Evolutionary conservation across 352 stramenopile species (phyloP).

Genomic region (Saprolegnia diclina): DNA sequence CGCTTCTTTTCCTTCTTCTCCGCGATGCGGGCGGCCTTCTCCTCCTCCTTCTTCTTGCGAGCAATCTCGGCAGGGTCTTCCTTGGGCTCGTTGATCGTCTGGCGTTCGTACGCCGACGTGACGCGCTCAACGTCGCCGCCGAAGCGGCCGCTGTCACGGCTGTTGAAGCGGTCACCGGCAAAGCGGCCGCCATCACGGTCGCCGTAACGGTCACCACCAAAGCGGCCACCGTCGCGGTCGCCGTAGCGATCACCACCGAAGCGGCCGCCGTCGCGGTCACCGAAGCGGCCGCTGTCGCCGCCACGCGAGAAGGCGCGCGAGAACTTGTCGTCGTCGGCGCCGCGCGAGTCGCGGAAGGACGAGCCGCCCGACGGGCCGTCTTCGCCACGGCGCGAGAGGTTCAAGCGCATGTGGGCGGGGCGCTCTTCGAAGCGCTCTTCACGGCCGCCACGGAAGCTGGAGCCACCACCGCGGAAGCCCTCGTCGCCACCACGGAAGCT

Average conservation of each 20-base stretch:
- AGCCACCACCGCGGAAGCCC: constrained; percentile 31
- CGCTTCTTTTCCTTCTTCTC: constrained; percentile 51
- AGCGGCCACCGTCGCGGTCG: constrained; percentile 28
- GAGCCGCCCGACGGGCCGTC: constrained; percentile 26
- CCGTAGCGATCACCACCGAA: constrained; percentile 29
- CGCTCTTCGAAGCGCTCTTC: constrained; percentile 59
- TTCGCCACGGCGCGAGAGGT: constrained; percentile 48
- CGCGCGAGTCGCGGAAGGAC: constrained; percentile 30
- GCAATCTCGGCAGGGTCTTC: constrained; percentile 27
- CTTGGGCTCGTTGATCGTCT: constrained; percentile 23
- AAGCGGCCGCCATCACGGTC: constrained; percentile 33
- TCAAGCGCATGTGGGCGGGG: constrained; percentile 70
- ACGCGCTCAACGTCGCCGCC: constrained; percentile 24
- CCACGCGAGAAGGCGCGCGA: constrained; percentile 38
- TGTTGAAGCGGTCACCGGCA: constrained; percentile 30
- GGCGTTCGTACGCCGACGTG: constrained; percentile 18
- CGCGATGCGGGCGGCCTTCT: constrained; percentile 56
- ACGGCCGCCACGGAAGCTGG: constrained; percentile 30
- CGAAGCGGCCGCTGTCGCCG: constrained; percentile 30
- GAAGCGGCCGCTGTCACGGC: constrained; percentile 41
- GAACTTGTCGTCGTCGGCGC: constrained; percentile 49
- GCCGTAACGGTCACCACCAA: constrained; percentile 34
- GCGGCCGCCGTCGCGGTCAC: constrained; percentile 28
- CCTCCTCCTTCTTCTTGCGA: constrained; percentile 76
- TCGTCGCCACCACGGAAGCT: constrained; percentile 36